phyloP scores from a whole-genome alignment of 2,329 filamentous ascomycete genomes.

The Fusarium chuoi region DNA sequence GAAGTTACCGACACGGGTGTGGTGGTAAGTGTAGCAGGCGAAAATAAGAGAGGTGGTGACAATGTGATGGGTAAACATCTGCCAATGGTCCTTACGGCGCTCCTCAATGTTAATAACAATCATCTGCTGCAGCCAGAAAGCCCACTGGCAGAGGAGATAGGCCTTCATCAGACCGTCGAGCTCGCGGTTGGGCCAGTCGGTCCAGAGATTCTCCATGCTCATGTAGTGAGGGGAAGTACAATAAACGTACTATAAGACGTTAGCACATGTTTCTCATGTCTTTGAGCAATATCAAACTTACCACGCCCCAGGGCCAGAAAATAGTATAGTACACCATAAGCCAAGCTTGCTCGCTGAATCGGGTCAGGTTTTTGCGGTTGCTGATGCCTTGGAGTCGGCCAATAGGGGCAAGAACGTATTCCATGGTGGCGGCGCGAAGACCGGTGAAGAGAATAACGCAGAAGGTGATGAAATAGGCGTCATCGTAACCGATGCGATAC shows the following conservation, averaged over 20 bases:
- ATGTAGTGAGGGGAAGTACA: conserved; percentile 81
- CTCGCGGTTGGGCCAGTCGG: conserved; percentile 83
- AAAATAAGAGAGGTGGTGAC: conserved; percentile 86
- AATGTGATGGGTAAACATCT: conserved; percentile 96
- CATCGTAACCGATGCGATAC: conserved; percentile 83
- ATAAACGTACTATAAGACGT: conserved; percentile 76
- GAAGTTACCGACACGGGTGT: conserved; percentile 87
- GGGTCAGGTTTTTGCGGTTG: conserved; percentile 78
- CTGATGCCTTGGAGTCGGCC: conserved; percentile 78
- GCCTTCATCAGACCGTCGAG: conserved; percentile 80
- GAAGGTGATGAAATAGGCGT: conserved; percentile 81
- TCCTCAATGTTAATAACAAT: conserved; percentile 95
- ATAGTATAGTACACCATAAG: conserved; percentile 83
- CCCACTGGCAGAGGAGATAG: conserved; percentile 90
- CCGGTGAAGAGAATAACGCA: conserved; percentile 89
- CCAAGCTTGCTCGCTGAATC: conserved; percentile 96
- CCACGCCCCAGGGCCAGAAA: conserved; percentile 87
- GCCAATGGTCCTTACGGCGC: conserved; percentile 91
- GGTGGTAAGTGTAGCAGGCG: conserved; percentile 85
- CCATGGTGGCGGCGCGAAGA: conserved; percentile 84
- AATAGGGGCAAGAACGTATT: conserved; percentile 84
- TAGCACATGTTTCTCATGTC: not conserved
- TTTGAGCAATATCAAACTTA: conserved; percentile 56
- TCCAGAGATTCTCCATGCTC: conserved; percentile 83
- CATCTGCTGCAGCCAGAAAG: conserved; percentile 95